Conservation (phyloP, 768 basidiomycete species). For the Podaxis rugospora region DNA sequence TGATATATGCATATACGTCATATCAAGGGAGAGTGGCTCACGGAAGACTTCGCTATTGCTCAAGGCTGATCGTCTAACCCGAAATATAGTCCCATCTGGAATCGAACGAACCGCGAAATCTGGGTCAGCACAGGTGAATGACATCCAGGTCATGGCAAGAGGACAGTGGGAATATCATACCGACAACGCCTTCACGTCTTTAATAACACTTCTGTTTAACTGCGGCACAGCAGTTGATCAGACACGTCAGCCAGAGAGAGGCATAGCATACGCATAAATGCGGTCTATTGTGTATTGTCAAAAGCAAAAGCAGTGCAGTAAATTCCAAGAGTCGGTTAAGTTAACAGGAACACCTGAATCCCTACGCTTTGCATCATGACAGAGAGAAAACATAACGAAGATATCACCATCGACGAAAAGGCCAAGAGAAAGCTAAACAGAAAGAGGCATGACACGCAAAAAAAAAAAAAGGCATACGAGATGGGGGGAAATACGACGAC, state of each 20-base stretch:
- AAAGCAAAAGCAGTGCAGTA: constrained; percentile 3
- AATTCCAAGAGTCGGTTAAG: constrained; percentile 10
- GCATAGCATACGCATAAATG: neutral
- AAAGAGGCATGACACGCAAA: constrained; percentile 13
- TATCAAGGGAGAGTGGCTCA: constrained; percentile 26
- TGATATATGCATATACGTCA: neutral
- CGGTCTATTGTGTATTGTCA: constrained; percentile 4
- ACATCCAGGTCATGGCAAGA: constrained; percentile 25
- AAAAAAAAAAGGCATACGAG: constrained; percentile 19
- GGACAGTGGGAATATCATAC: constrained; percentile 1
- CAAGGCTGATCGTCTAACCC: constrained; percentile 45
- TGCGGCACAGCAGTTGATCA: constrained; percentile 9
- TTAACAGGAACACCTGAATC: constrained; percentile 9
- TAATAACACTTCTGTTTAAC: neutral
- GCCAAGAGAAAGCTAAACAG: neutral
- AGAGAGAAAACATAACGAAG: constrained; percentile 11
- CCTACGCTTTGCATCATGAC: constrained; percentile 15
- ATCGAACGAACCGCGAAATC: constrained; percentile 56
- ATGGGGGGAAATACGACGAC: constrained; percentile 11
- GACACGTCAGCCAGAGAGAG: neutral
- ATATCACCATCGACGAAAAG: constrained; percentile 1
- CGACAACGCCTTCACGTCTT: neutral
- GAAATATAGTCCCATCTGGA: constrained; percentile 45
- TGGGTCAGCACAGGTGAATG: constrained; percentile 42
- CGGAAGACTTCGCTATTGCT: constrained; percentile 60